phyloP scores from a whole-genome alignment of 208 protist genomes.

The Leishmania tropica region DNA sequence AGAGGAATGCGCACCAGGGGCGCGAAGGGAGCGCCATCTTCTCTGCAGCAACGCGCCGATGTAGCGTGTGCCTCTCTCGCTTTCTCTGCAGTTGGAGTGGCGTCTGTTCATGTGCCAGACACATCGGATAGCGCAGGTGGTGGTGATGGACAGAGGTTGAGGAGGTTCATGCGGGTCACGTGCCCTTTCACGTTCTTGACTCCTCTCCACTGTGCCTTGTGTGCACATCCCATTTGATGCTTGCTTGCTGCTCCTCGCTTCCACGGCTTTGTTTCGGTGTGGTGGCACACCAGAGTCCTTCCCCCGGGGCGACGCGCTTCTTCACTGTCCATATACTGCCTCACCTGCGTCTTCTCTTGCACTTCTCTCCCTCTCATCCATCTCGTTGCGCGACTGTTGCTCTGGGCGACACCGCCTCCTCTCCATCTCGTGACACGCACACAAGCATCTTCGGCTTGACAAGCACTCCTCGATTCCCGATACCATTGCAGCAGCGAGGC shows the following conservation, averaged over 20 bases:
- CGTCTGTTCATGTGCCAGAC: neutral
- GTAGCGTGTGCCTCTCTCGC: neutral
- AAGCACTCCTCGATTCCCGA: neutral
- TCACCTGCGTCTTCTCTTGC: neutral
- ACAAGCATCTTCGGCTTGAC: neutral
- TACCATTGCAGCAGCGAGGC: neutral
- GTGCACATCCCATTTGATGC: neutral
- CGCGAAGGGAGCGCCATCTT: neutral
- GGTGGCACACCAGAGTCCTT: neutral
- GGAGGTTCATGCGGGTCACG: neutral
- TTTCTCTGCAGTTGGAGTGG: neutral
- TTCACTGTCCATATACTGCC: neutral
- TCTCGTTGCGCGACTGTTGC: neutral
- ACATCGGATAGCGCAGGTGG: neutral
- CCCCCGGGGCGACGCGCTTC: neutral
- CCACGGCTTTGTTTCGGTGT: neutral
- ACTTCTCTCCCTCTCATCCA: neutral
- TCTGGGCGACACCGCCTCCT: neutral
- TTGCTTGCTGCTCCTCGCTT: neutral
- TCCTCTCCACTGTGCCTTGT: neutral
- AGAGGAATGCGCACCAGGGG: neutral
- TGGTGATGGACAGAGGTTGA: neutral
- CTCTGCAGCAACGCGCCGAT: neutral
- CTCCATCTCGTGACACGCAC: neutral
- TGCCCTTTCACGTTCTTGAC: neutral